Evolutionary conservation across 805 yeast species (phyloP).

Genomic region (Sugiyamaella qingdaonensis): DNA sequence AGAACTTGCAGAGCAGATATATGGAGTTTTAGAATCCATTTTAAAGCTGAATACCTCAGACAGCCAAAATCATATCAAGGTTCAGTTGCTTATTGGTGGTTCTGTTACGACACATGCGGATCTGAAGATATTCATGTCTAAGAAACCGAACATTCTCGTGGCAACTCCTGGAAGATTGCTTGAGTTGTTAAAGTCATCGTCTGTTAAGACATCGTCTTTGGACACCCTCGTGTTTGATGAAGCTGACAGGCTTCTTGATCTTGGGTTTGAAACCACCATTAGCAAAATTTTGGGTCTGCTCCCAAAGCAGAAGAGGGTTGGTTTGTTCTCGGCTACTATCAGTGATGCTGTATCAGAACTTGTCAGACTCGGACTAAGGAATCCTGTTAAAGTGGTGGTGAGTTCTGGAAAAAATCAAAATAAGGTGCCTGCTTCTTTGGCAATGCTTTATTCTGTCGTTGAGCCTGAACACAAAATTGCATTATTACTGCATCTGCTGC

Average conservation of each 20-base stretch:
- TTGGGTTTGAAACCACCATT: constrained; percentile 67
- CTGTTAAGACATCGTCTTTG: constrained; percentile 57
- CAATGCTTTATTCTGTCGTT: constrained; percentile 55
- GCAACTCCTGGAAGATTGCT: constrained; percentile 90
- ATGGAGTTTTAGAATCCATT: constrained; percentile 57
- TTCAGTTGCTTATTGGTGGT: constrained; percentile 41
- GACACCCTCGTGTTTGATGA: constrained; percentile 84
- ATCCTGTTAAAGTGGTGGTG: constrained; percentile 85
- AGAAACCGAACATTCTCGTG: constrained; percentile 68
- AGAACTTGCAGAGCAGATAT: constrained; percentile 52
- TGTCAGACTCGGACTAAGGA: constrained; percentile 84
- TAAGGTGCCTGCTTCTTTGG: constrained; percentile 57
- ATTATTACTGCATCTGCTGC: constrained; percentile 49
- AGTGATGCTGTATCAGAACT: constrained; percentile 74
- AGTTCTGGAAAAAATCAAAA: constrained; percentile 34
- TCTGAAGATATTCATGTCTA: constrained; percentile 48
- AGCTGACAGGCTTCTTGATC: constrained; percentile 86
- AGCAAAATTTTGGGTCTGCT: constrained; percentile 60
- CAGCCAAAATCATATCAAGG: constrained; percentile 8
- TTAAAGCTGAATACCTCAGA: constrained; percentile 52
- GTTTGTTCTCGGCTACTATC: constrained; percentile 90
- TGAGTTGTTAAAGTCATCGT: constrained; percentile 59
- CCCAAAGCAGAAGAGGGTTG: constrained; percentile 92
- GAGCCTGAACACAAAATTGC: constrained; percentile 61
- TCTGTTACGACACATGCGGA: constrained; percentile 55